A percentile compares a stretch with the other conserved stretches of the same genome.
Evolutionary conservation across 768 basidiomycete genomes (phyloP).

Genomic region (Suillus occidentalis): DNA sequence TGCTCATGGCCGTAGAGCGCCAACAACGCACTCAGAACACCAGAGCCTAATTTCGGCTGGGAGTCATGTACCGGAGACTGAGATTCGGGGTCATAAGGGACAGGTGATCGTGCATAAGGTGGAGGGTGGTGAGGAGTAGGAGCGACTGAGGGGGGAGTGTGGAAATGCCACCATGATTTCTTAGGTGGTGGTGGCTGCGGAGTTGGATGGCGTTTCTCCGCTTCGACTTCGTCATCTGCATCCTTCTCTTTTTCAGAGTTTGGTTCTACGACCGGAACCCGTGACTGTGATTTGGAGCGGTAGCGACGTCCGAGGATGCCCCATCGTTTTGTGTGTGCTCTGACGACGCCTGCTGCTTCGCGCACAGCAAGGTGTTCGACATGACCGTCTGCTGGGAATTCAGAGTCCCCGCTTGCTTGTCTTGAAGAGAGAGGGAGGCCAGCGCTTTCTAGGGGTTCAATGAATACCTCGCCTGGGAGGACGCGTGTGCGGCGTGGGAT

Average conservation of each 20-base stretch:
- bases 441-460: conserved; percentile 62
- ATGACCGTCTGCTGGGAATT: conserved; percentile 12
- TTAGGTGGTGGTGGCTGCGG: background rate
- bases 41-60: conserved; percentile 36
- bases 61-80: conserved; percentile 13
- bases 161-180: conserved; percentile 3
- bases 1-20: conserved; percentile 51
- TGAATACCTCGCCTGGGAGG: conserved; percentile 54
- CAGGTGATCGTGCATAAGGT: background rate
- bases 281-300: conserved; percentile 10
- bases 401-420: conserved; percentile 10
- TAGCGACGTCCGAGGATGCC: conserved; percentile 16
- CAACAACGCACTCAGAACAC: conserved; percentile 66
- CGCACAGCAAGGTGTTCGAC: conserved; percentile 31
- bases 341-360: conserved; percentile 44
- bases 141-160: background rate
- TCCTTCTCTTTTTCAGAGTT: background rate
- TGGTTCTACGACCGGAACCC: conserved; percentile 3
- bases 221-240: conserved; percentile 11
- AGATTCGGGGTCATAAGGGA: conserved; percentile 10
- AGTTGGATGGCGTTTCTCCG: background rate
- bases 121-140: conserved; percentile 5
- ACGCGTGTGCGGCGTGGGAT: conserved; percentile 31
- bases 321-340: conserved; percentile 40
- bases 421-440: conserved; percentile 49